Base-by-base conservation (phyloP, 2,329 filamentous ascomycete genomes). In the Daldinia sp. region DNA sequence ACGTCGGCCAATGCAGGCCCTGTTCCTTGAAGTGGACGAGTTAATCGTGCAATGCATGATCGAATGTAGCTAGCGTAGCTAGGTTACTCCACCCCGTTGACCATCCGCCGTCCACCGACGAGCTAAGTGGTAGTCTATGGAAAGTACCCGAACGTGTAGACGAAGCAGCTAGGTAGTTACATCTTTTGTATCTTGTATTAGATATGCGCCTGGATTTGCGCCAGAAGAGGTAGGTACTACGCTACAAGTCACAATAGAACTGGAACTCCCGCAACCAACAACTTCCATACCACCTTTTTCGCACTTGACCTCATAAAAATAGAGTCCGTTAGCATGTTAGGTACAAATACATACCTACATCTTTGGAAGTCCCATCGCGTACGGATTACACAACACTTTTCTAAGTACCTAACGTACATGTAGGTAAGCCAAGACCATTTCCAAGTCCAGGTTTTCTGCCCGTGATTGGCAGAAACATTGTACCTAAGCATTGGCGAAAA, bases 401-500 rank as follows among this genome's bases (percentile, higher is more conserved):
- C 6, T 37, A 70, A 37, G 67, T 70, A 70, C 60, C 15, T 44
- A 30, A 18, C 20, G 50, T 54, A 60, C 20, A 23, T 23, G 20
- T 23, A 23, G 59, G 56, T 37, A 41, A 68, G 60, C 65, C 62
- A 66, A 64, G 65, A 35, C 56, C 46, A 33, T 51, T 67, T 60
- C 54, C 50, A 58, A 50, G 55, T 62, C 41, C 65, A 57, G 58
- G 54, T 35, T 64, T 68, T 64, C 41, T 63, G 63, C 63, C 53
- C 60, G 51, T 60, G 68, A 66, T 64, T 69, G 63, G 65, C 44
- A 65, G 53, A 60, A 39, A 55, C 44, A 64, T 62, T 61, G 63
- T 71, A 66, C 66, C 69, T 61, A 56, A 69, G 63, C 58, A 69
- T 71, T 69, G 69, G 66, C 69, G 69, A 71, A 64, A 71, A 71